Evolutionary conservation across 345 rosid genomes (phyloP), one percentile per base, ranked within the genome.

Genomic region (Rhodamnia rubescens): DNA sequence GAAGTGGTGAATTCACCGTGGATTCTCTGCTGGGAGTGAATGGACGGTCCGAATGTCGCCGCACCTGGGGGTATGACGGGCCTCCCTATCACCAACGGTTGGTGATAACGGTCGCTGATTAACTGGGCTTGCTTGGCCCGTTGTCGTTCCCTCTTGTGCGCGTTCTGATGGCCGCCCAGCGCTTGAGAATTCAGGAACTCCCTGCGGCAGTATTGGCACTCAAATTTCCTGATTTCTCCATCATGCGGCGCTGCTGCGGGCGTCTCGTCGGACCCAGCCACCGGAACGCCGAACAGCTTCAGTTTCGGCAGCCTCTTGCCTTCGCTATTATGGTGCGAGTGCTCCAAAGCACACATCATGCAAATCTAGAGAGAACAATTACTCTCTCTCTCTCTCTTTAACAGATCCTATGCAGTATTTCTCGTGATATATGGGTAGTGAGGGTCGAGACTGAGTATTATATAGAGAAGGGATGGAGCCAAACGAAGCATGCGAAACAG

Each of bases 111-210:
- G 12, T 69, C 24, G 47, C 47, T 69, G 78, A 69, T 69, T 21
- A 69, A 10, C 47, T 69, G 78, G 24, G 78, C 78, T 32, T 26
- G 78, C 89, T 90, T 92, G 22, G 90, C 89, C 83, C 85, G 90
- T 84, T 90, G 91, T 75, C 93, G 91, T 82, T 92, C 93, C 80
- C 89, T 89, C 85, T 89, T 91, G 87, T 92, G 94, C 3, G 94
- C 94, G 64, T 92, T 92, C 86, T 92, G 93, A 84, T 92, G 94
- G 42, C 94, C 93, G 2, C 94, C 94, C 59, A 92, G 85, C 49
- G 93, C 94, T 86, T 92, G 94, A 42, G 94, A 91, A 47, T 89
- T 92, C 24, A 90, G 85, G 52, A 92, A 92, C 59, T 52, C 85
- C 50, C 91, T 81, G 78, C 74, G 32, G 83, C 94, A 92, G 84